A percentile compares a stretch with the other conserved stretches of the same genome.
These are phyloP conservation scores for Penicillium sclerotiorum DNA, from an alignment of 2,329 filamentous ascomycete species.

Conservation along the genomic window DNA sequence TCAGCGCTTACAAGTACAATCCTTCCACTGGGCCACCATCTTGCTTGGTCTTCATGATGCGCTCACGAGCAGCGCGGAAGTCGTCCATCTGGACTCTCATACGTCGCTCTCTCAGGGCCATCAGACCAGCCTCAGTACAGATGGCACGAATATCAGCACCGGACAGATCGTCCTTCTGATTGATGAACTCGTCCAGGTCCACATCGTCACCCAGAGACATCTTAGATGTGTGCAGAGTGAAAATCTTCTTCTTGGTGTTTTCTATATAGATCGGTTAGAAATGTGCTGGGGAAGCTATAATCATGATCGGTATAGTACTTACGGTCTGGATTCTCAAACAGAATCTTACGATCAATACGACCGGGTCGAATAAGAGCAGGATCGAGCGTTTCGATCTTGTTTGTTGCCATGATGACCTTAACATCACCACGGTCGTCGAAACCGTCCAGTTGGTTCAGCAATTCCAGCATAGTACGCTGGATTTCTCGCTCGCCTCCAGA, in stretches of 20 bases:
- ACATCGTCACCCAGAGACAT: conserved; percentile 96
- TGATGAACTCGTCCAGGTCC: conserved; percentile 98
- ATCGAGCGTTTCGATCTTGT: conserved; percentile 98
- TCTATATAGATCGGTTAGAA: conserved; percentile 48
- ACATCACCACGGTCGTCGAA: conserved; percentile 99
- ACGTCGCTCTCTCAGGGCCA: conserved; percentile 89
- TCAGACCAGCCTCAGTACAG: conserved; percentile 92
- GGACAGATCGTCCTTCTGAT: conserved; percentile 94
- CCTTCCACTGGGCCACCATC: conserved; percentile 93
- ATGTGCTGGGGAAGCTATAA: neutral
- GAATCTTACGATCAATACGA: conserved; percentile 97
- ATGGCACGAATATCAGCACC: conserved; percentile 99
- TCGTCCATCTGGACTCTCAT: conserved; percentile 99
- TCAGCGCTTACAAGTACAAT: conserved; percentile 79
- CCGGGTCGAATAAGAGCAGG: conserved; percentile 94
- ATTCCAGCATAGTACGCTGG: conserved; percentile 96
- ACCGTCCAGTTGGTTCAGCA: conserved; percentile 96
- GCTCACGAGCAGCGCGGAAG: conserved; percentile 88
- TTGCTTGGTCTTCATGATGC: conserved; percentile 96
- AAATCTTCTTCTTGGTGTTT: conserved; percentile 97
- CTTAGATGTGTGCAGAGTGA: conserved; percentile 96
- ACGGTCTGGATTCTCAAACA: conserved; percentile 73
- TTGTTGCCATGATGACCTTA: conserved; percentile 99
- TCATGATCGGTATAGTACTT: conserved; percentile 34
- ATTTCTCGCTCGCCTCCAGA: conserved; percentile 97